Percentiles rank a stretch among this genome's conserved stretches.
Evolutionary conservation across 495 filamentous ascomycete species (phyloP).

Genomic region (Trichoderma asperelloides): DNA sequence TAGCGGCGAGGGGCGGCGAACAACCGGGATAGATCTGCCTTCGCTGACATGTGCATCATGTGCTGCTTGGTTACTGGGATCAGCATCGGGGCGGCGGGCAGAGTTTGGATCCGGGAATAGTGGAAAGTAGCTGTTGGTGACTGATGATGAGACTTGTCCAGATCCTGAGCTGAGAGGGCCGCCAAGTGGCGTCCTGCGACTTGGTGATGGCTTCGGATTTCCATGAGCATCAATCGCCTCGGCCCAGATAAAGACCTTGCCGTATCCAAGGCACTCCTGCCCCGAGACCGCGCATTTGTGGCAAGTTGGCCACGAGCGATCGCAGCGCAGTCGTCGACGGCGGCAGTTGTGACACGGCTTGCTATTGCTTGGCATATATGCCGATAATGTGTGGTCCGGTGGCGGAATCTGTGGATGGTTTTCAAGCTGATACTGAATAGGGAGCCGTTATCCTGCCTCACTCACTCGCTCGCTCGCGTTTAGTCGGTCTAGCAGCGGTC

Average conservation of each 20-base stretch:
- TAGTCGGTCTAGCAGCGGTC: conserved; percentile 1
- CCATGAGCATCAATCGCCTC: conserved; percentile 20
- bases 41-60: not conserved
- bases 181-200: not conserved
- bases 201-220: not conserved
- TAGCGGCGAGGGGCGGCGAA: not conserved
- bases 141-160: not conserved
- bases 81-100: not conserved
- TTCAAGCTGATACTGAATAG: conserved; percentile 11
- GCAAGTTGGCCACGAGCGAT: conserved; percentile 40
- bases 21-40: not conserved
- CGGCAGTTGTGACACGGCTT: conserved; percentile 44
- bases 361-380: conserved; percentile 9
- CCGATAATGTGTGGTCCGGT: conserved; percentile 9
- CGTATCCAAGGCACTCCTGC: conserved; percentile 40
- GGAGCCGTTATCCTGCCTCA: not conserved
- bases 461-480: not conserved
- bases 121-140: not conserved
- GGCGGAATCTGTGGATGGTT: conserved; percentile 18
- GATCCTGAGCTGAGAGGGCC: not conserved
- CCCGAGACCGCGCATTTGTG: conserved; percentile 38
- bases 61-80: not conserved
- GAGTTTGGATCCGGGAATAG: not conserved
- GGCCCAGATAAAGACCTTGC: conserved; percentile 32
- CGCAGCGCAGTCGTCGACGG: conserved; percentile 43